Base-by-base conservation (phyloP, 495 filamentous ascomycete genomes). In the Penicillium flavigenum region DNA sequence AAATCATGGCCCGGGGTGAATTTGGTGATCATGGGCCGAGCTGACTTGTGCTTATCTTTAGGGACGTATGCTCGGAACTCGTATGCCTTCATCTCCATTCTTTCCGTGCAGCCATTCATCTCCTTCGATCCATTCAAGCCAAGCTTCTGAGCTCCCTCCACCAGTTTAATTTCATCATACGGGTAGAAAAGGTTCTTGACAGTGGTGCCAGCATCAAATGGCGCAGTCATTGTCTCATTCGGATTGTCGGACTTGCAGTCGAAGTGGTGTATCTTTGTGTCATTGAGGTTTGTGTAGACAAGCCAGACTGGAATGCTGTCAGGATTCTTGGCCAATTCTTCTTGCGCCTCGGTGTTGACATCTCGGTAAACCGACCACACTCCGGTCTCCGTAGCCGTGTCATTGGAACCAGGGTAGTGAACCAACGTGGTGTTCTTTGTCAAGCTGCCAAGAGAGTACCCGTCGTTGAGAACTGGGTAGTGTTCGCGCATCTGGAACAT, bases 41-140 rank as follows among this genome's bases (percentile, higher is more conserved):
- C 82, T 8, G 48, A 49, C 12, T 78, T 57, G 60, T 75, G 86
- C 2, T 63, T 57, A 3, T 65, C 56, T 7, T 71, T 72, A 1
- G 83, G 85, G 4, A 89, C 86, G 63, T 84, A 88, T 5, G 82
- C 83, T 24, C 83, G 81, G 73, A 82, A 90, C 32, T 83, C 83
- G 58, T 78, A 90, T 0, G 80, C 71, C 5, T 77, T 62, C 65
- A 89, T 60, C 1, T 73, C 75, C 48, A 89, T 56, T 7, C 63
- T 73, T 31, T 71, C 62, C 17, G 85, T 58, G 58, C 87, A 89
- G 26, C 86, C 87, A 27, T 83, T 86, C 38, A 60, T 58, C 5
- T 75, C 60, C 0, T 57, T 68, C 0, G 79, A 79, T 6, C 72
- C 71, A 32, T 78, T 72, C 14, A 81, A 56, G 26, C 68, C 71